Evolutionary conservation across 1,139 yeast species (phyloP).

Genomic region (Taphrina pruni): DNA sequence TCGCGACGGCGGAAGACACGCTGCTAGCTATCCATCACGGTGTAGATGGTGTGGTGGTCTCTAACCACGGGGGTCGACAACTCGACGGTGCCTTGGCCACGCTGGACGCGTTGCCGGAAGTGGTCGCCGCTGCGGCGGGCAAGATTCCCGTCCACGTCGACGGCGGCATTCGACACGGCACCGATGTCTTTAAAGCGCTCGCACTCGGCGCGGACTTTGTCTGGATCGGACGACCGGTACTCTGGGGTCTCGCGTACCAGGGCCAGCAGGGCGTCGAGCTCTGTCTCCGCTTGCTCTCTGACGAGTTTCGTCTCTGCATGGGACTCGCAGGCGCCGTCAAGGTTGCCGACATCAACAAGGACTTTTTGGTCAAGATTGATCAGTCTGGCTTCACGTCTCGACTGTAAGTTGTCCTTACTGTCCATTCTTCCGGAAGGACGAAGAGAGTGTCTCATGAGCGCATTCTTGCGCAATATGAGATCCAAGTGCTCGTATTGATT

Average conservation of each 20-base stretch:
- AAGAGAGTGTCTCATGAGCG: too few relatives aligned
- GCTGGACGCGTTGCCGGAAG: conserved; percentile 66
- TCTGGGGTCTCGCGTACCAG: conserved; percentile 68
- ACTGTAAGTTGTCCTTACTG: background rate
- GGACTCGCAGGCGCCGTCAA: conserved; percentile 47
- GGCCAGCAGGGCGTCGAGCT: conserved; percentile 68
- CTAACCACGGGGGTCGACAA: conserved; percentile 77
- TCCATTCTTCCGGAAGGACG: background rate
- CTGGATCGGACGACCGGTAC: conserved; percentile 70
- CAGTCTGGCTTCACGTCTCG: conserved; percentile 28
- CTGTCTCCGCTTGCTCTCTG: conserved; percentile 49
- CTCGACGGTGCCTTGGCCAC: conserved; percentile 68
- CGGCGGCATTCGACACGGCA: conserved; percentile 72
- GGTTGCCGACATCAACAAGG: conserved; percentile 44
- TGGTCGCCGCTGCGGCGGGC: conserved; percentile 59
- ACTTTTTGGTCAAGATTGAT: conserved; percentile 39
- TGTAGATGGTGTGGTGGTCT: conserved; percentile 66
- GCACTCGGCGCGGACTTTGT: conserved; percentile 77
- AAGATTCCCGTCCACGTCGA: conserved; percentile 66
- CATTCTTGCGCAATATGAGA: background rate
- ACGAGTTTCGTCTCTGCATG: conserved; percentile 51
- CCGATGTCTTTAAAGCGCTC: conserved; percentile 69
- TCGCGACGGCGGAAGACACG: conserved; percentile 67
- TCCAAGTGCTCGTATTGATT: background rate
- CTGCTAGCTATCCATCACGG: conserved; percentile 63